Evolutionary conservation across 2,329 filamentous ascomycete genomes (phyloP), one percentile per base, ranked within the genome.

Genomic region (Aspergillus bombycis): DNA sequence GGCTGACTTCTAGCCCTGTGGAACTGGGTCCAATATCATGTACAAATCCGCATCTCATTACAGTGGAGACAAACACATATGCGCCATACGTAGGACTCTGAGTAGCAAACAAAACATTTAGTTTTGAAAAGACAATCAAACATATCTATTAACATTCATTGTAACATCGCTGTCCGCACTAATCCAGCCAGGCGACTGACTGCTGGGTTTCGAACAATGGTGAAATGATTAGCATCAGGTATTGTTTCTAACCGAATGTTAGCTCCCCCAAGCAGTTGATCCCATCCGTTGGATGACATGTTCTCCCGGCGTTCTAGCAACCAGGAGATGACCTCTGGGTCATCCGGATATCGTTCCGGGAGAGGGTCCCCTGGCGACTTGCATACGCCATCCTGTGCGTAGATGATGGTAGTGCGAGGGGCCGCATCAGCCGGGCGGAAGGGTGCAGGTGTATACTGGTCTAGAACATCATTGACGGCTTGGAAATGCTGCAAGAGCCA

Each of bases 401-500:
- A 58, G 11, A 58, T 30, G 12, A 58, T n/a, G 34, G 56, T 58
- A 23, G 41, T 30, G 5, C 9, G 8, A 10, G 48, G 48, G 3
- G 28, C 10, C 4, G 48, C 48, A 19, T n/a, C 2, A 30, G 38
- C 11, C 9, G 41, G 56, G 8, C 9, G 14, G 11, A 58, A 46
- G 12, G 38, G 56, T 2, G n/a, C 56, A 8, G 28, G 36, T 14
- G 30, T 21, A 32, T 58, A 58, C 26, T 10, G 21, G 5, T 34
- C 26, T 16, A 58, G 14, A 3, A 36, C 41, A 16, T 58, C 38
- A 9, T 26, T 46, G 19, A 32, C n/a, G 9, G 56, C 23, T 14
- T 45, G 19, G 73, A 85, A 85, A 69, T 85, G 83, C 21, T 81
- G 80, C 4, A 83, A 74, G 32, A 85, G 74, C 81, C 82, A 84